Conservation (phyloP, 2,329 filamentous ascomycete species). For the Stenocarpella maydis region DNA sequence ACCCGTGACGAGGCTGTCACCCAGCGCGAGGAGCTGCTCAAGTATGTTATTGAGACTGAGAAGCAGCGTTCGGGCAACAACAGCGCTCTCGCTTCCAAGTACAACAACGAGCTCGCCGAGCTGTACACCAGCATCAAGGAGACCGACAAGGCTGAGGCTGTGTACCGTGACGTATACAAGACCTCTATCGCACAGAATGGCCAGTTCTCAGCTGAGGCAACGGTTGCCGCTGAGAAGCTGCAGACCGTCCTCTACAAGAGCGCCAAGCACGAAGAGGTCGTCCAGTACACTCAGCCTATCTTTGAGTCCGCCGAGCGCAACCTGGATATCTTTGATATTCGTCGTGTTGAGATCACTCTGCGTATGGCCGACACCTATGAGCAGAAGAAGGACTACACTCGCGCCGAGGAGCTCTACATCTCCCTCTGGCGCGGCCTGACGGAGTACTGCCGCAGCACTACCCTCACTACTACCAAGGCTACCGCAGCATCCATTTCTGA, state of each 20-base stretch:
- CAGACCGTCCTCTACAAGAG: slow-evolving; percentile 35
- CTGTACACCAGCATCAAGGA: slow-evolving; percentile 37
- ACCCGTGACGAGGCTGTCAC: slow-evolving; percentile 33
- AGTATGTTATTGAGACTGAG: slow-evolving; percentile 36
- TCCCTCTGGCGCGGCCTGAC: slow-evolving; percentile 39
- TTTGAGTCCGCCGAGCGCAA: slow-evolving; percentile 35
- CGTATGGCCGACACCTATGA: slow-evolving; percentile 35
- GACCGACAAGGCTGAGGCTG: slow-evolving; percentile 34
- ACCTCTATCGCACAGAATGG: slow-evolving; percentile 32
- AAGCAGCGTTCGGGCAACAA: slow-evolving; percentile 35
- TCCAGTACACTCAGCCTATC: slow-evolving; percentile 35
- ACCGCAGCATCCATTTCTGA: slow-evolving; percentile 34
- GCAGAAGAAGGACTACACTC: slow-evolving; percentile 36
- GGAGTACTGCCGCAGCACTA: slow-evolving; percentile 36
- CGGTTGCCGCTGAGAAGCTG: slow-evolving; percentile 34
- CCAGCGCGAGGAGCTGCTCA: slow-evolving; percentile 37
- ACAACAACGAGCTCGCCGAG: slow-evolving; percentile 37
- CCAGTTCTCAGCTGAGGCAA: slow-evolving; percentile 33
- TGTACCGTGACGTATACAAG: slow-evolving; percentile 35
- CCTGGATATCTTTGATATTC: slow-evolving; percentile 35
- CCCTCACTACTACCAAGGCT: slow-evolving; percentile 19
- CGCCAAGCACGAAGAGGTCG: slow-evolving; percentile 35
- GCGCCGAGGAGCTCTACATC: slow-evolving; percentile 39
- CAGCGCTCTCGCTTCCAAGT: slow-evolving; percentile 34
- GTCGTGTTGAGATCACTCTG: slow-evolving; percentile 35